Evolutionary conservation across 345 rosid genomes (phyloP), one percentile per base, ranked within the genome.

Genomic region (Chamaenerion angustifolium): DNA sequence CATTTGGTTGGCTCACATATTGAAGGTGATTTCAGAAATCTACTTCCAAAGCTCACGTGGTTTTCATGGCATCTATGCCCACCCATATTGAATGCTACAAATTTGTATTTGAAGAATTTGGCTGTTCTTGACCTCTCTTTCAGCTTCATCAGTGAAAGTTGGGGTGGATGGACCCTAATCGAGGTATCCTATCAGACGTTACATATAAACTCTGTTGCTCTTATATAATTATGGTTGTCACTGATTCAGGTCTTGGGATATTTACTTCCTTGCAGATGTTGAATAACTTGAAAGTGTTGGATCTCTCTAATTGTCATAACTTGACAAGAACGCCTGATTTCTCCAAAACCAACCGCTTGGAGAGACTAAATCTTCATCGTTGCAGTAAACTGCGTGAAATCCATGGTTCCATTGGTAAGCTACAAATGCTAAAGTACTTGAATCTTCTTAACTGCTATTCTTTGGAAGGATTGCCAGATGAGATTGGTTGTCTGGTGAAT

Each of bases 271-370:
- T 37, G 11, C 5, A 55, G 58, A 45, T 44, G 42, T 0, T 13
- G 52, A 25, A 49, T 49, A 14, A 10, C 12, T 55, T 55, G 25
- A 55, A 44, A 18, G 58, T 44, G 14, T 15, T 55, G 15, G 58
- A 55, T 55, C 48, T 55, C 23, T 43, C 58, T 2, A 2, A 18
- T 0, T 55, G 50, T 21, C 0, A 3, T 17, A 18, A 55, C 23
- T 21, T 55, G 48, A 55, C 0, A n/a, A 19, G 27, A 9, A 55
- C 58, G 3, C 58, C 58, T 0, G 43, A 45, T 18, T 55, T 55
- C 58, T 55, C 58, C 5, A 23, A 16, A 0, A 43, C 21, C 0
- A 37, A 2, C 6, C 44, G 40, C n/a, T 55, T 55, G 17, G 49
- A 55, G 49, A 43, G 1, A 18, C 27, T 55, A 18, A 16, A 37